A percentile compares a stretch with the other conserved stretches of the same genome.
These are phyloP conservation scores for Magnolia sinica DNA, from an alignment of 164 flowering plant genomes.

Conservation along the genomic window DNA sequence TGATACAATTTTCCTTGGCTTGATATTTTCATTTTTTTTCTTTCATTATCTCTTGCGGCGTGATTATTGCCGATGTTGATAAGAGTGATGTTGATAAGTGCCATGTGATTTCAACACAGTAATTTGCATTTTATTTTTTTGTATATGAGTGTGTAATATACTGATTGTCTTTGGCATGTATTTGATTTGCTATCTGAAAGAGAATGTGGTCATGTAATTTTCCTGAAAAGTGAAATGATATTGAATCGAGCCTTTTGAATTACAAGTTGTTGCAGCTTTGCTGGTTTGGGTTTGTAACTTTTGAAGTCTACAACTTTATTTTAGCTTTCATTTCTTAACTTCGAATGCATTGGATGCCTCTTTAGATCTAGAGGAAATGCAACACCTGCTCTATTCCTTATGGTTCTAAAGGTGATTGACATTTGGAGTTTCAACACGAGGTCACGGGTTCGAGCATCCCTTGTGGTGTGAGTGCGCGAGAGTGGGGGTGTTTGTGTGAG, in stretches of 20 bases:
- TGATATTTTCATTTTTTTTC: background rate
- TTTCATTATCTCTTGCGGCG: background rate
- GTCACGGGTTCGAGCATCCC: no score
- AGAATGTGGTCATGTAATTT: background rate
- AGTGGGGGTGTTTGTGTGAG: no score
- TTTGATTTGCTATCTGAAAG: background rate
- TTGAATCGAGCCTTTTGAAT: background rate
- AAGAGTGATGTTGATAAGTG: background rate
- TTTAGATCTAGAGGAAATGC: no score
- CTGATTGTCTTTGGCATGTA: background rate
- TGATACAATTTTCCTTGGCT: background rate
- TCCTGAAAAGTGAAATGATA: constrained; percentile 1
- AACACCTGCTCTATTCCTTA: no score
- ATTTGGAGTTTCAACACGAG: no score
- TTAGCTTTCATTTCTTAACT: background rate
- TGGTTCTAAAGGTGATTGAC: no score
- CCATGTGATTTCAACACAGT: background rate
- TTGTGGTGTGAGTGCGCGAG: no score
- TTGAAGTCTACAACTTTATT: background rate
- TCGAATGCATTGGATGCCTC: no score
- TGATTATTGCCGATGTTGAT: background rate
- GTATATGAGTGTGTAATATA: constrained; percentile 8
- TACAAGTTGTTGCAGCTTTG: background rate
- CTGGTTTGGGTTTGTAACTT: background rate
- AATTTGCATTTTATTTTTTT: background rate